These are phyloP conservation scores for Senecio squalidus DNA, from an alignment of 140 eudicot genomes.

Conservation along the genomic window DNA sequence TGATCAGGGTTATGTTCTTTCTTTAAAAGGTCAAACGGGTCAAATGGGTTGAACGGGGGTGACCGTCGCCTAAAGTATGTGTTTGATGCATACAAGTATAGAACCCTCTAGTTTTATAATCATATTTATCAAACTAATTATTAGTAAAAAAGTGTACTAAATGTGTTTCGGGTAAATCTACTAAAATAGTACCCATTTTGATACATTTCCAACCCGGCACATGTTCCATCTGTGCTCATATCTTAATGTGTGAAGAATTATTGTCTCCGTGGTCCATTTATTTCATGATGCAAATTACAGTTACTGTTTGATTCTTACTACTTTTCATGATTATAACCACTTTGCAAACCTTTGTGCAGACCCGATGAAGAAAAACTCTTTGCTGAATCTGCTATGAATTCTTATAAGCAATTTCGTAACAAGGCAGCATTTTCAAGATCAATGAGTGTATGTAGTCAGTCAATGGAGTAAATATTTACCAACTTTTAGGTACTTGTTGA, in stretches of 20 bases:
- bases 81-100: background rate
- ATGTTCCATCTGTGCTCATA: background rate
- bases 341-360: conserved; percentile 29
- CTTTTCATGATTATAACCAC: background rate
- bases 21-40: background rate
- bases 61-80: background rate
- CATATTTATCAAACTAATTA: background rate
- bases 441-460: conserved; percentile 56
- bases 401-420: conserved; percentile 72
- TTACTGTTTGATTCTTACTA: conserved; percentile 3
- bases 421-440: conserved; percentile 95
- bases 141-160: background rate
- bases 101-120: background rate
- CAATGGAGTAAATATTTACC: background rate
- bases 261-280: background rate
- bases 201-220: background rate
- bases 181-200: background rate
- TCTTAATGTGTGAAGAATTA: conserved; percentile 2
- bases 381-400: conserved; percentile 69
- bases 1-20: background rate
- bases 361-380: conserved; percentile 91
- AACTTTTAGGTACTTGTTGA: background rate
- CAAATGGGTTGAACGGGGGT: background rate
- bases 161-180: background rate
- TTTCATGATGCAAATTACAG: background rate